Conservation (phyloP, 179 eudicot species). For the Pouteria campechiana region DNA sequence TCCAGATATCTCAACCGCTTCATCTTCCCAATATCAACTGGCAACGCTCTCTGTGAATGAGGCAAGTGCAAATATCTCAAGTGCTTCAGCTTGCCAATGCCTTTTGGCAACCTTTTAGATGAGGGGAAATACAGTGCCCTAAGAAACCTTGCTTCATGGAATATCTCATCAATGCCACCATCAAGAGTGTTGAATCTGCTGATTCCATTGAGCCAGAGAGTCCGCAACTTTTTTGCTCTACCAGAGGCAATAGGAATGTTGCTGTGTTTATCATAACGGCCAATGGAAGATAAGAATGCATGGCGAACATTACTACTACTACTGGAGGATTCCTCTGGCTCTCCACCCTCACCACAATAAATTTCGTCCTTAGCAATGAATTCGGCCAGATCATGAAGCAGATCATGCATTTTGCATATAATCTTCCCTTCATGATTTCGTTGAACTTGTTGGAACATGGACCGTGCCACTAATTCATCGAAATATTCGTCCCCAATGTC, state of each 20-base stretch:
- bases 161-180: too few relatives aligned
- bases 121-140: too few relatives aligned
- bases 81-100: too few relatives aligned
- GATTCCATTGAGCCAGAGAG: too few relatives aligned
- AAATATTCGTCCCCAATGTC: conserved; percentile 18
- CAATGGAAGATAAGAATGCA: too few relatives aligned
- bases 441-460: conserved; percentile 21
- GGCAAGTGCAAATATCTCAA: too few relatives aligned
- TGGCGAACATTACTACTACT: too few relatives aligned
- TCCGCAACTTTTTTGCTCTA: conserved; percentile 16
- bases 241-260: conserved; percentile 14
- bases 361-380: conserved; percentile 21
- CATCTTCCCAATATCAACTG: conserved; percentile 27
- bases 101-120: too few relatives aligned
- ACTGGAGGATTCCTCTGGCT: too few relatives aligned
- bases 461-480: conserved; percentile 25
- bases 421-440: conserved; percentile 12
- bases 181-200: too few relatives aligned
- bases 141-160: too few relatives aligned
- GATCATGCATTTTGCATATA: conserved; percentile 28
- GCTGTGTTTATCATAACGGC: too few relatives aligned
- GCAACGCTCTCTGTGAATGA: conserved; percentile 15
- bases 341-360: background rate
- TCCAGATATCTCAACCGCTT: conserved; percentile 30
- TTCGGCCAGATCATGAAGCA: conserved; percentile 28